Base-by-base conservation (phyloP, 768 basidiomycete species). In the Lentinula guzmanii region DNA sequence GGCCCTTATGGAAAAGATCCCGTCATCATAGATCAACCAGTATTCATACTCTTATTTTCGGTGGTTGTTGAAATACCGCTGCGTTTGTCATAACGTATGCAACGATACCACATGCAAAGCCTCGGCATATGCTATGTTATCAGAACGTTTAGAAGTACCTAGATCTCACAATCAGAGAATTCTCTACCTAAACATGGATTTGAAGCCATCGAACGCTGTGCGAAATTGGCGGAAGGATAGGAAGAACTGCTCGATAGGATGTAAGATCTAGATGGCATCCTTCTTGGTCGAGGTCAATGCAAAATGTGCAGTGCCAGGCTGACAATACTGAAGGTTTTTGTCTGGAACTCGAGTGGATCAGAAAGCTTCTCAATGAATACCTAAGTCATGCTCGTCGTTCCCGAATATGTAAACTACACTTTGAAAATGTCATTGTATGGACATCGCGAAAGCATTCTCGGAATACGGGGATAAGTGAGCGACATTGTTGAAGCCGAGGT, bases 31-130 rank as follows among this genome's bases (percentile, higher is more conserved):
- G 24, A 24, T 24, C 24, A 24, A 24, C 70, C 60, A 74, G 73
- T 67, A 74, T 56, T 53, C 67, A 13, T 58, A 67, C n/a, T 62
- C 70, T 9, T 67, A 72, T 58, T 71, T 64, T 46, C 41, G 62
- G 11, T 75, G 75, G 75, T n/a, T 65, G 11, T 67, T 74, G 3
- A 67, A 74, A 16, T 63, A 66, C 15, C 65, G 69, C 9, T 74
- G 74, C 61, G 61, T 66, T 52, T 54, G 65, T 15, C 62, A 65
- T 42, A 59, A 71, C 58, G 58, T 73, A n/a, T 72, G 72, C 64
- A 74, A 74, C 53, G 53, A 67, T 4, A 70, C 71, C 1, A 68
- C 69, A 3, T 76, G 74, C 52, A 33, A 58, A 0, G 3, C 3
- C 37, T 8, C 13, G 24, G 21, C 69, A 15, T 70, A 65, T 60